Evolutionary conservation across 768 basidiomycete genomes (phyloP).

Genomic region (Vararia minispora): DNA sequence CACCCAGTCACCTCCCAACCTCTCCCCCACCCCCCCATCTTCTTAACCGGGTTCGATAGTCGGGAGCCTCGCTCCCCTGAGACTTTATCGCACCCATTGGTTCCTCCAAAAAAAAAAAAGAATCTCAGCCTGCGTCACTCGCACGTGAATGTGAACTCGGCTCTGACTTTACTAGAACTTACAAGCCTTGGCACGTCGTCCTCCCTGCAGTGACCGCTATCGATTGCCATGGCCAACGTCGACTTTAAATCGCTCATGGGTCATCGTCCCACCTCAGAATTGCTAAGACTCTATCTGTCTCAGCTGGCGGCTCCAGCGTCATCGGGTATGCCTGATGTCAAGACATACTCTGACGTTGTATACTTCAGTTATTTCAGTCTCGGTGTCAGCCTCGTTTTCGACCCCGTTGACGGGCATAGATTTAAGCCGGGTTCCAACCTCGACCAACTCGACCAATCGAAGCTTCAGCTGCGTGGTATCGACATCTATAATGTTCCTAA

Average conservation of each 20-base stretch:
- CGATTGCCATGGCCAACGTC: conserved; percentile 10
- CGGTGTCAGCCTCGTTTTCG: conserved; percentile 75
- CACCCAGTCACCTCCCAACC: no score
- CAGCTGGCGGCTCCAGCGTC: conserved; percentile 13
- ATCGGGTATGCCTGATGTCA: conserved; percentile 46
- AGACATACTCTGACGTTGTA: conserved; percentile 70
- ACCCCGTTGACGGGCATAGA: conserved; percentile 54
- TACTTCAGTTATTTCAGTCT: conserved; percentile 79
- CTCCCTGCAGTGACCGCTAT: no score
- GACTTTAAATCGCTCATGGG: conserved; percentile 35
- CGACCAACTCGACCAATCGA: conserved; percentile 37
- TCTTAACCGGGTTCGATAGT: no score
- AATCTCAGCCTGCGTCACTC: no score
- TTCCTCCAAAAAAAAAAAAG: no score
- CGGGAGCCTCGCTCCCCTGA: no score
- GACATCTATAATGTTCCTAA: conserved; percentile 69
- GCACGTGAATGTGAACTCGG: no score
- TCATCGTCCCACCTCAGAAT: conserved; percentile 34
- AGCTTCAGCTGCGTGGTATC: conserved; percentile 53
- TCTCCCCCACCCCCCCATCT: no score
- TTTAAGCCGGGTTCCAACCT: conserved; percentile 34
- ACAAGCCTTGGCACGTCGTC: no score
- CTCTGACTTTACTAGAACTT: no score
- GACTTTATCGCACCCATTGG: no score
- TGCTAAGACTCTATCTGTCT: conserved; percentile 30